Evolutionary conservation across 169 alveolate species (phyloP), one percentile per base, ranked within the genome.

Genomic region (Amoebophrya sp.): DNA sequence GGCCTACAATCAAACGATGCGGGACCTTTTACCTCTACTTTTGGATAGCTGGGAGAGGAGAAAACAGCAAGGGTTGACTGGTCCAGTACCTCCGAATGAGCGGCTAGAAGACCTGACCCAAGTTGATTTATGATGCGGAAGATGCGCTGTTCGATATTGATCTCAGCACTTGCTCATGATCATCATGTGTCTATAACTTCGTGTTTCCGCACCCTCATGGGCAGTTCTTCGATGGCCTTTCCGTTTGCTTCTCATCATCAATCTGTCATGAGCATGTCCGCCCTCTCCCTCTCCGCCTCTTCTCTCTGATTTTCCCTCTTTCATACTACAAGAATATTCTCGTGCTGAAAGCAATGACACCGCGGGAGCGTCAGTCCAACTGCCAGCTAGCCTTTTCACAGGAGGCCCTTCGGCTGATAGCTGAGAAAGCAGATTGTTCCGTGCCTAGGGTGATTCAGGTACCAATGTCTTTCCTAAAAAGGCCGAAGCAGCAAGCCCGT

Each of bases 281-380:
- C n/a, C n/a, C n/a, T n/a, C n/a, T n/a, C n/a, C n/a, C n/a, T n/a
- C n/a, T n/a, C n/a, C n/a, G n/a, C n/a, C n/a, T n/a, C n/a, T 47
- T 47, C 65, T 12, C 18, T 47, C 18, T 47, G 65, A 47, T 47
- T 6, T 6, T 12, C 65, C 65, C 18, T 26, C 83, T 29, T 10
- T 36, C 18, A 36, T 65, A 36, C 83, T 29, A 65, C 36, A 6
- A 26, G 83, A 36, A 26, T 10, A 65, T 65, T 26, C 83, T 29
- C 38, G 83, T 65, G 33, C 83, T 65, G 33, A 6, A 18, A 36
- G 83, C 83, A 0, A 65, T 65, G 83, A 65, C 83, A 36, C 83
- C 83, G 83, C 83, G 83, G 39, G 83, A 65, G 83, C 83, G 18
- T 29, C 83, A 65, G 83, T 65, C 83, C 83, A 65, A 65, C 83